These are phyloP conservation scores for Gossypium trilobum DNA, from an alignment of 441 rosid species.

Conservation along the genomic window DNA sequence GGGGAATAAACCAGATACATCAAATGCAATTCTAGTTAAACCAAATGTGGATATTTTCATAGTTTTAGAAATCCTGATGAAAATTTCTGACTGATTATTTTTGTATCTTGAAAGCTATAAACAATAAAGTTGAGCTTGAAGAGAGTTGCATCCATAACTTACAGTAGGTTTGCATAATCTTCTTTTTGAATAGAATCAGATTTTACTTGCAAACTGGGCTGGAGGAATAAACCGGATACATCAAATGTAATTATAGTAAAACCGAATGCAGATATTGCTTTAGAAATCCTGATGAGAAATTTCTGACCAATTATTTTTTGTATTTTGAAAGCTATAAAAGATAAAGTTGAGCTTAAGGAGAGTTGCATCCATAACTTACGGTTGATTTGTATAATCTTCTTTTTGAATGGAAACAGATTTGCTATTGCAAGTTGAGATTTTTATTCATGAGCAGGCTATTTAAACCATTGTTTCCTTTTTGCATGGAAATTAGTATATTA, in stretches of 20 bases:
- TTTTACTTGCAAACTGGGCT: not conserved
- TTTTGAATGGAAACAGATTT: not conserved
- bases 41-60: not conserved
- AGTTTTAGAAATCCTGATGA: not conserved
- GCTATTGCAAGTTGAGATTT: not conserved
- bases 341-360: not conserved
- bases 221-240: not conserved
- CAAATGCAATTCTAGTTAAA: not conserved
- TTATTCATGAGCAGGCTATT: not conserved
- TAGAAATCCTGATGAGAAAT: not conserved
- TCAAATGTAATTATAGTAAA: not conserved
- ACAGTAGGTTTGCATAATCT: not conserved
- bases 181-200: not conserved
- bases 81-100: not conserved
- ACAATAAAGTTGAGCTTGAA: not conserved
- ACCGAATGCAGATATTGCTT: not conserved
- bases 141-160: not conserved
- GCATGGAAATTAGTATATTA: not conserved
- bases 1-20: not conserved
- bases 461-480: not conserved
- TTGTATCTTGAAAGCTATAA: not conserved
- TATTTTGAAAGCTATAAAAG: not conserved
- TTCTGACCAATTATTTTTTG: not conserved
- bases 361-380: not conserved
- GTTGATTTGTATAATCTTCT: not conserved